Percentiles rank a stretch among this genome's conserved stretches.
Conservation (phyloP, 371 early-diverging fungal genomes). For the Mucor saturninus region DNA sequence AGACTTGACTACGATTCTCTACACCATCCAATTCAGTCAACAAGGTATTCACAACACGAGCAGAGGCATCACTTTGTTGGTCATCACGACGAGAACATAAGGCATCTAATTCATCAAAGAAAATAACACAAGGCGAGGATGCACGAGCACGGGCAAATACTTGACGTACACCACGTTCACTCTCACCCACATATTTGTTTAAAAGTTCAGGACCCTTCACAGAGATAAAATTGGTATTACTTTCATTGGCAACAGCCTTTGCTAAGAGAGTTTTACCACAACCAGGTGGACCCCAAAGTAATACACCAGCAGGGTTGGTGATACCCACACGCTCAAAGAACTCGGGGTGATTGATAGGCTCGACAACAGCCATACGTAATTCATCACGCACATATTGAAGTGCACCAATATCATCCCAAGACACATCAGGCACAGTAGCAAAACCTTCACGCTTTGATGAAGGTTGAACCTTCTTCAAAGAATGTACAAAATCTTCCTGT, state of each 20-base stretch:
- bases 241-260: constrained; percentile 98
- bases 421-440: constrained; percentile 94
- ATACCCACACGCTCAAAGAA: constrained; percentile 94
- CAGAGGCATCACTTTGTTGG: constrained; percentile 86
- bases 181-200: constrained; percentile 99
- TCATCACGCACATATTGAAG: constrained; percentile 87
- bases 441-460: constrained; percentile 98
- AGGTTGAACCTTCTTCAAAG: constrained; percentile 94
- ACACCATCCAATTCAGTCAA: constrained; percentile 99
- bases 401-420: constrained; percentile 97
- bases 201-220: constrained; percentile 99
- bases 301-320: constrained; percentile 91
- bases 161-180: constrained; percentile 96
- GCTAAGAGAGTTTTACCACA: constrained; percentile 99
- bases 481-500: constrained; percentile 89
- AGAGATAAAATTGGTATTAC: constrained; percentile 97
- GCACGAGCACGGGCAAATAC: constrained; percentile 98
- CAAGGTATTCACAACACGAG: constrained; percentile 98
- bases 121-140: constrained; percentile 95
- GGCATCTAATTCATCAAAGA: constrained; percentile 99
- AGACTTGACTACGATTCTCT: constrained; percentile 89
- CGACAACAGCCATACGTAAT: constrained; percentile 95
- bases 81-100: constrained; percentile 82
- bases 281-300: constrained; percentile 99
- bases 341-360: constrained; percentile 95